These are phyloP conservation scores for Anisodus tanguticus DNA, from an alignment of 257 asterid genomes.

Conservation along the genomic window DNA sequence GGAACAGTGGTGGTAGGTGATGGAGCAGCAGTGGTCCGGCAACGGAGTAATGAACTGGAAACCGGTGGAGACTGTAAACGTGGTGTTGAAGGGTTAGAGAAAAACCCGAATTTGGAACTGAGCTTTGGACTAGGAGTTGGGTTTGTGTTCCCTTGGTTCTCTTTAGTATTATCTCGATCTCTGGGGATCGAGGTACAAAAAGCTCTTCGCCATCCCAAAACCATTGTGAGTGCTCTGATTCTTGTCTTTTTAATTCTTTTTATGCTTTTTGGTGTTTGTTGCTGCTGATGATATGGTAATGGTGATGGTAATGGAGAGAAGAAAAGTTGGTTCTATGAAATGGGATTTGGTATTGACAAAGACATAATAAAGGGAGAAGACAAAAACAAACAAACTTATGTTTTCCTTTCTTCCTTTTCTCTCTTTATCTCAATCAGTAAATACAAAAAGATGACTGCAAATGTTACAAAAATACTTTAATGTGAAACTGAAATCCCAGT, in stretches of 20 bases:
- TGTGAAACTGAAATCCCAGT: constrained; percentile 45
- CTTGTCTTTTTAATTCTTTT: background rate
- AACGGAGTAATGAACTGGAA: constrained; percentile 57
- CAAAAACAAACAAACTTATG: constrained; percentile 26
- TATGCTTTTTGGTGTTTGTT: constrained; percentile 10
- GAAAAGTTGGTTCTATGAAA: background rate
- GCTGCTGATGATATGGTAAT: constrained; percentile 1
- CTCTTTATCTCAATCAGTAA: constrained; percentile 13
- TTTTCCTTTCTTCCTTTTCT: background rate
- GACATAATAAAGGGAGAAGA: constrained; percentile 15
- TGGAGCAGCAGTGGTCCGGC: constrained; percentile 49
- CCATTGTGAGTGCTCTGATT: constrained; percentile 51
- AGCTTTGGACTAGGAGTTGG: constrained; percentile 51
- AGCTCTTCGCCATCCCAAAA: constrained; percentile 91
- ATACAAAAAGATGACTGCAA: constrained; percentile 42
- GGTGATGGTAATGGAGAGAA: constrained; percentile 25
- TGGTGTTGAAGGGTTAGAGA: constrained; percentile 88
- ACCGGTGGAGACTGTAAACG: constrained; percentile 58
- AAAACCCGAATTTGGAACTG: constrained; percentile 59
- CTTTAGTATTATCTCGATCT: constrained; percentile 43
- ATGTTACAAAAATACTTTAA: constrained; percentile 42
- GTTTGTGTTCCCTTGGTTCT: constrained; percentile 32
- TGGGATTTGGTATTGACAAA: constrained; percentile 25
- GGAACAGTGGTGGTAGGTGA: constrained; percentile 10
- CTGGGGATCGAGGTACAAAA: constrained; percentile 87